phyloP scores from a whole-genome alignment of 129 eudicot species.

The Sambucus nigra region DNA sequence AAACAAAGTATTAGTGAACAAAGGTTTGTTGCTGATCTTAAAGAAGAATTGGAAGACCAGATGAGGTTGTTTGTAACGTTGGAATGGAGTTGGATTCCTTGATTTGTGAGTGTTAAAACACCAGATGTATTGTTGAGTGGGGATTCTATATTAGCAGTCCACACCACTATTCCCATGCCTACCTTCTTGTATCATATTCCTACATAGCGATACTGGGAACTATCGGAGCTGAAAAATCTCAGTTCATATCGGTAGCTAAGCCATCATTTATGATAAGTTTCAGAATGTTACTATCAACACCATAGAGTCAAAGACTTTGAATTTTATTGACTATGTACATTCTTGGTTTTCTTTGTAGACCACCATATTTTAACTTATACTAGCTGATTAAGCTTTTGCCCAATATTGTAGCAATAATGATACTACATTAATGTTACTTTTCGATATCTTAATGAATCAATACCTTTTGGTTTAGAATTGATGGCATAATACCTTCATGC shows the following conservation, averaged over 20 bases:
- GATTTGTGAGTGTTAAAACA: not conserved
- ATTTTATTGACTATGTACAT: no score
- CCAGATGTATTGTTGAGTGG: conserved; percentile 8
- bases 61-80: not conserved
- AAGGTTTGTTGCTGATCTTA: not conserved
- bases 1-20: no score
- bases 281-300: not conserved
- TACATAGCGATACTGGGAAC: not conserved
- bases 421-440: not conserved
- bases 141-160: conserved; percentile 11
- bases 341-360: no score
- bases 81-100: not conserved
- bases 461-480: no score
- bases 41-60: conserved; percentile 14
- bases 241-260: no score
- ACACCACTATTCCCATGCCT: conserved; percentile 1
- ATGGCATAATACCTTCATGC: no score
- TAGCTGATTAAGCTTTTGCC: not conserved
- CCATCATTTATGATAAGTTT: not conserved
- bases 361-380: no score
- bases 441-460: no score
- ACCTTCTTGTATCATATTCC: conserved; percentile 13
- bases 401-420: not conserved
- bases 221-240: conserved; percentile 5
- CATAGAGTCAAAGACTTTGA: not conserved